Base-by-base conservation (phyloP, 306 rosid species). In the Aeschynomene evenia region DNA sequence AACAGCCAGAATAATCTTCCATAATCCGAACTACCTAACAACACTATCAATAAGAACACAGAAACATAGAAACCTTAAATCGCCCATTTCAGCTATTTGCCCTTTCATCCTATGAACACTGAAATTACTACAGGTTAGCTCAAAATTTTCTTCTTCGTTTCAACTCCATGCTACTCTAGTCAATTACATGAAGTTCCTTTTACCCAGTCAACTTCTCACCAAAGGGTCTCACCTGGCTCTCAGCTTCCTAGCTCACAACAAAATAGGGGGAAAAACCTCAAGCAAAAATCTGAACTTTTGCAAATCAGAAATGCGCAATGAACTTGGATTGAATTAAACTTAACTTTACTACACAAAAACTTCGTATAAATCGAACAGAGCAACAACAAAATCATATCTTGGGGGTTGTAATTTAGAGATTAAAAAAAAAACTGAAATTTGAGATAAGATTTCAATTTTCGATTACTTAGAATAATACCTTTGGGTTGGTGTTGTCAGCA, bases 401-500 rank as follows among this genome's bases (percentile, higher is more conserved):
- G n/a, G 15, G n/a, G 21, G 51, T n/a, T 45, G 16, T 14, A 4
- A 40, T 14, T 34, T 22, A 51, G n/a, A 67, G 21, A 40, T 12
- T 0, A 40, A 45, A 45, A 6, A 5, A 15, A 45, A 45, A 45
- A 14, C 8, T 40, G 48, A 50, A 21, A 67, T 19, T 23, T 58
- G 37, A 61, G 63, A 45, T 28, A 20, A n/a, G n/a, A n/a, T n/a
- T n/a, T n/a, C n/a, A n/a, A n/a, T n/a, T n/a, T n/a, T n/a, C n/a
- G n/a, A n/a, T 10, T 3, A 16, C 56, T n/a, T 22, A 29, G 22
- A 3, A 12, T 2, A 52, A 57, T 57, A 83, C 84, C 88, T 78
- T 83, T 0, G 68, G 70, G 73, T 39, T 70, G 58, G 79, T 39
- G 63, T 45, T 37, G 24, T 81, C 72, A 73, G 57, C 53, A 33